Evolutionary conservation across 23 red algal species (phyloP).

Genomic region (Porphyridium purpureum): DNA sequence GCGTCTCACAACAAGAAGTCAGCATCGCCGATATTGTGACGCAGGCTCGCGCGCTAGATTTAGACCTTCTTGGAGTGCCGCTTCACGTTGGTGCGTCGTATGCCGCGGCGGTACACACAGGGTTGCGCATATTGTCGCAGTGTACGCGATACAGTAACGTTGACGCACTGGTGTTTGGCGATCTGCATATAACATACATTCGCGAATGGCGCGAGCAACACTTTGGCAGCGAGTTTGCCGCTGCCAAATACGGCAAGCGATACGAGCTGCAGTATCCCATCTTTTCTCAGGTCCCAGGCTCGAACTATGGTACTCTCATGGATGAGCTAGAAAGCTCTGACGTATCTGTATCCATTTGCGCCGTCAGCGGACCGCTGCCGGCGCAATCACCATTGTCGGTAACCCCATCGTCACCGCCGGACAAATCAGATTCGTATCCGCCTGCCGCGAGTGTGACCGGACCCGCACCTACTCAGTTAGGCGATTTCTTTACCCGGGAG

Average conservation of each 20-base stretch:
- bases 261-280: constrained; percentile 10
- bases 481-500: constrained; percentile 15
- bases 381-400: constrained; percentile 16
- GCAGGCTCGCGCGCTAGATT: constrained; percentile 17
- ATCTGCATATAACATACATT: constrained; percentile 35
- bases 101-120: constrained; percentile 1
- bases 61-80: constrained; percentile 34
- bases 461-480: too few species aligned
- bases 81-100: constrained; percentile 13
- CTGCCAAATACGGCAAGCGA: constrained; percentile 11
- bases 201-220: constrained; percentile 31
- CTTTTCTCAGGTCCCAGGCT: too few species aligned
- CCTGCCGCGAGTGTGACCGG: too few species aligned
- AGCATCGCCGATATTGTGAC: constrained; percentile 12
- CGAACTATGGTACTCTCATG: too few species aligned
- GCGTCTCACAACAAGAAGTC: constrained; percentile 45
- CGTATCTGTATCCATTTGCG: too few species aligned
- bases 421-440: not conserved
- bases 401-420: not conserved
- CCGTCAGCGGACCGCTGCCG: not conserved
- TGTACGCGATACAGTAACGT: too few species aligned
- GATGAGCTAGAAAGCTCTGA: too few species aligned
- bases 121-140: not conserved
- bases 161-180: constrained; percentile 35
- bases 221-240: constrained; percentile 5